Evolutionary conservation across 768 basidiomycete genomes (phyloP).

Genomic region (Boletus eberwhitei): DNA sequence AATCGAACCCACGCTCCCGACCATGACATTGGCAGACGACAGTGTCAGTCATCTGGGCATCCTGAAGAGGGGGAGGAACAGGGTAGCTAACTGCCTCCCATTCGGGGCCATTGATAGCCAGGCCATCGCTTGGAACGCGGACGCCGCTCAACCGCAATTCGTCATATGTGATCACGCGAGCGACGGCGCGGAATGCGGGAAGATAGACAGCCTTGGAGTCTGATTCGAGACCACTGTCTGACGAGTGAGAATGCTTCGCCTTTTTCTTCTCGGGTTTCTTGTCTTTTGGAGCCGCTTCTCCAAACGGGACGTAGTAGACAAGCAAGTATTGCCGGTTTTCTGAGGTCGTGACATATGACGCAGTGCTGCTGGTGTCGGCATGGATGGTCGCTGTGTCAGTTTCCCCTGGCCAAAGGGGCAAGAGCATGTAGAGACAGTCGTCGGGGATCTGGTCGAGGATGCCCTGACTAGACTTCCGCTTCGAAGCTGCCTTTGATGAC

Average conservation of each 20-base stretch:
- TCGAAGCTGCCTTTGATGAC: constrained; percentile 18
- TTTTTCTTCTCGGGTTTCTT: constrained; percentile 34
- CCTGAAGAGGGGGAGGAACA: constrained; percentile 27
- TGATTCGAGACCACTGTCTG: constrained; percentile 23
- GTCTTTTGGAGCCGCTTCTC: constrained; percentile 5
- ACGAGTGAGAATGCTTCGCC: constrained; percentile 25
- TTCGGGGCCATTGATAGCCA: constrained; percentile 64
- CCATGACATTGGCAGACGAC: constrained; percentile 59
- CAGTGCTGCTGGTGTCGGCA: constrained; percentile 19
- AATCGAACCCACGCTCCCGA: constrained; percentile 68
- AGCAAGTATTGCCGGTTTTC: constrained; percentile 68
- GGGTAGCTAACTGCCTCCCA: constrained; percentile 42
- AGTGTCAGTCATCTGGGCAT: constrained; percentile 37
- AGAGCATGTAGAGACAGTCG: constrained; percentile 76
- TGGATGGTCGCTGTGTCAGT: constrained; percentile 47
- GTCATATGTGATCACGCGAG: constrained; percentile 66
- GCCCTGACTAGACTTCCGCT: constrained; percentile 27
- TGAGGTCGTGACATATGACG: constrained; percentile 39
- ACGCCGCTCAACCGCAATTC: constrained; percentile 74
- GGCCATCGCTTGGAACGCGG: constrained; percentile 67
- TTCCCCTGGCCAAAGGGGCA: constrained; percentile 81
- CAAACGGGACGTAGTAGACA: constrained; percentile 71
- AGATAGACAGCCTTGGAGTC: constrained; percentile 52
- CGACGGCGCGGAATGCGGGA: constrained; percentile 66
- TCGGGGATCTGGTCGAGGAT: constrained; percentile 61